phyloP scores from a whole-genome alignment of 179 eudicot genomes.

The Amaranthus tricolor region DNA sequence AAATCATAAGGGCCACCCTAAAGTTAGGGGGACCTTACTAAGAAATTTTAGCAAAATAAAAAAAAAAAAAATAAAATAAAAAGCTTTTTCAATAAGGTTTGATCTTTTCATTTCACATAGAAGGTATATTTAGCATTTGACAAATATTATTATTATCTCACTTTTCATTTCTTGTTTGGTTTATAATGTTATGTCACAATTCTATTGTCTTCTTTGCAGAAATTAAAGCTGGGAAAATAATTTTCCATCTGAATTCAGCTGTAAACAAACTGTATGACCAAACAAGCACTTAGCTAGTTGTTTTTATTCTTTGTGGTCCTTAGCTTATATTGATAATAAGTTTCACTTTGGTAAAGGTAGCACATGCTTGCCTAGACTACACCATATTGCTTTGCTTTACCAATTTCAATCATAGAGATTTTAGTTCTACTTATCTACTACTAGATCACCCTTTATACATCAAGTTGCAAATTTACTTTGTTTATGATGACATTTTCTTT shows the following conservation, averaged over 20 bases:
- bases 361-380: background rate
- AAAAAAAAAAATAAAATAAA: background rate
- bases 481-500: too few relatives aligned
- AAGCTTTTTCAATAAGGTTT: too few relatives aligned
- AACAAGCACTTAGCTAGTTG: background rate
- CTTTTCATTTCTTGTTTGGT: background rate
- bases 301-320: conserved; percentile 7
- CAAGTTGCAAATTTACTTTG: too few relatives aligned
- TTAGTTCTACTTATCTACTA: too few relatives aligned
- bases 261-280: conserved; percentile 1
- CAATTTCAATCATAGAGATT: too few relatives aligned
- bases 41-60: background rate
- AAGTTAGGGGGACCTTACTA: background rate
- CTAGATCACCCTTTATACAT: too few relatives aligned
- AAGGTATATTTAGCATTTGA: too few relatives aligned
- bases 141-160: too few relatives aligned
- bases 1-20: conserved; percentile 17
- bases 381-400: too few relatives aligned
- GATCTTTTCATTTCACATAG: too few relatives aligned
- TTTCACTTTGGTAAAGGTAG: conserved; percentile 7
- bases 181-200: conserved; percentile 1
- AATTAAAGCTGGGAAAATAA: background rate
- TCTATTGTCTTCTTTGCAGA: conserved; percentile 10
- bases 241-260: too few relatives aligned
- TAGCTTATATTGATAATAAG: background rate